A percentile compares a stretch with the other conserved stretches of the same genome.
Conservation (phyloP, 129 eudicot species). For the Apium graveolens region DNA sequence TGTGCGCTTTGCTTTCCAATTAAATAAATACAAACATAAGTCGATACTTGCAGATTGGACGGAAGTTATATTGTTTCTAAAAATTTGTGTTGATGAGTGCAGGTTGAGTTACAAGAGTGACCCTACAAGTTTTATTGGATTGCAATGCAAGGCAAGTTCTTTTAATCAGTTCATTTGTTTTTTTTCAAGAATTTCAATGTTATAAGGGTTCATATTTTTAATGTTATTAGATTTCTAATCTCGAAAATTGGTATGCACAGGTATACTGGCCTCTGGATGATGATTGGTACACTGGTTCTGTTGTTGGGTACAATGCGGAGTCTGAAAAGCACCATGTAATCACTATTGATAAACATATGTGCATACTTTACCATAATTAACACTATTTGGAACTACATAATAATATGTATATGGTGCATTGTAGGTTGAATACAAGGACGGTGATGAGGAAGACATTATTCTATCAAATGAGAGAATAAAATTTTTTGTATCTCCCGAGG, state of each 20-base stretch:
- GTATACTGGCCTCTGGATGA: conserved; percentile 98
- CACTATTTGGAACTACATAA: conserved; percentile 9
- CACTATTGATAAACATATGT: background rate
- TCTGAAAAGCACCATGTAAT: conserved; percentile 71
- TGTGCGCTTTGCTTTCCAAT: background rate
- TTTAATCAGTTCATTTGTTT: background rate
- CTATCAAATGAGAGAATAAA: conserved; percentile 64
- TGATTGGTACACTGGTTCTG: conserved; percentile 73
- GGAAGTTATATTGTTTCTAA: background rate
- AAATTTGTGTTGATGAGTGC: conserved; percentile 18
- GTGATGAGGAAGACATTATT: conserved; percentile 62
- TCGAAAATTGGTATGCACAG: conserved; percentile 27
- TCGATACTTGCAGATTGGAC: background rate
- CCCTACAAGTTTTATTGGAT: conserved; percentile 63
- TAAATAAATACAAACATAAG: background rate
- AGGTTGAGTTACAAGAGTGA: conserved; percentile 77
- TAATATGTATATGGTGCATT: conserved; percentile 1
- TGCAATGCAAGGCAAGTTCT: conserved; percentile 80
- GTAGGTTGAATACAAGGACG: conserved; percentile 85
- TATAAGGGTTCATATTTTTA: background rate
- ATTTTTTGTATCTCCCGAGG: conserved; percentile 60
- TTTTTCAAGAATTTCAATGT: background rate
- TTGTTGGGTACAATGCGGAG: conserved; percentile 44
- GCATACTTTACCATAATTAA: background rate
- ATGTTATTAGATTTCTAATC: conserved; percentile 10